phyloP scores from a whole-genome alignment of 176 grass and related monocot genomes.

The Tillandsia fasciculata region DNA sequence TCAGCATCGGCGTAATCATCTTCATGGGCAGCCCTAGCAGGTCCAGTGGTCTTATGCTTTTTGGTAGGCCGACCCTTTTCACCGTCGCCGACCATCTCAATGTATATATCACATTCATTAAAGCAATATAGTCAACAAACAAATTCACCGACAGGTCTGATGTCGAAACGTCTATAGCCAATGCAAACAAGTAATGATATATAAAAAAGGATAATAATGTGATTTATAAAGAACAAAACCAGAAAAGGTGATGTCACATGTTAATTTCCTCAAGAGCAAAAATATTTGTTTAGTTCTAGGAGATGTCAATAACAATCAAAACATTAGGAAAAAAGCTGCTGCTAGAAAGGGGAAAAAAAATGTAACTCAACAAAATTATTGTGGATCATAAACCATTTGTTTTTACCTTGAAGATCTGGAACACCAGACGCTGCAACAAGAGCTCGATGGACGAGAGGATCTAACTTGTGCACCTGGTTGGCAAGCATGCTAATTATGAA shows the following conservation, averaged over 20 bases:
- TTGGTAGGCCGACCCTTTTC: conserved; percentile 57
- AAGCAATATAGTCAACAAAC: too few relatives aligned
- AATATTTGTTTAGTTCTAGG: too few relatives aligned
- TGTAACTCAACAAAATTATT: neutral
- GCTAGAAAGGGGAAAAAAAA: neutral
- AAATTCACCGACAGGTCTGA: too few relatives aligned
- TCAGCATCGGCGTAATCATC: conserved; percentile 66
- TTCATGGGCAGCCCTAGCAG: conserved; percentile 40
- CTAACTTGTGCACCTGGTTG: conserved; percentile 58
- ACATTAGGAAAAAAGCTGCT: neutral
- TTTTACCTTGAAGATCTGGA: conserved; percentile 76
- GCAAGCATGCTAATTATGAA: conserved; percentile 3
- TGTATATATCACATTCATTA: too few relatives aligned
- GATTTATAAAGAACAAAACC: too few relatives aligned
- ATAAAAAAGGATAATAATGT: too few relatives aligned
- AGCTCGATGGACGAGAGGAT: conserved; percentile 55
- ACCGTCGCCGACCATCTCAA: conserved; percentile 3
- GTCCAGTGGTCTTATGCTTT: conserved; percentile 46
- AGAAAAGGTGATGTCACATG: too few relatives aligned
- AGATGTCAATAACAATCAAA: neutral
- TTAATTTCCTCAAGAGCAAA: too few relatives aligned
- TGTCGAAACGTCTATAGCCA: too few relatives aligned
- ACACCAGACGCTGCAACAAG: conserved; percentile 37
- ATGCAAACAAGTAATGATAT: too few relatives aligned
- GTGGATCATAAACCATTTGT: neutral